Evolutionary conservation across 2,329 filamentous ascomycete genomes (phyloP).

Genomic region (Botrytis elliptica): DNA sequence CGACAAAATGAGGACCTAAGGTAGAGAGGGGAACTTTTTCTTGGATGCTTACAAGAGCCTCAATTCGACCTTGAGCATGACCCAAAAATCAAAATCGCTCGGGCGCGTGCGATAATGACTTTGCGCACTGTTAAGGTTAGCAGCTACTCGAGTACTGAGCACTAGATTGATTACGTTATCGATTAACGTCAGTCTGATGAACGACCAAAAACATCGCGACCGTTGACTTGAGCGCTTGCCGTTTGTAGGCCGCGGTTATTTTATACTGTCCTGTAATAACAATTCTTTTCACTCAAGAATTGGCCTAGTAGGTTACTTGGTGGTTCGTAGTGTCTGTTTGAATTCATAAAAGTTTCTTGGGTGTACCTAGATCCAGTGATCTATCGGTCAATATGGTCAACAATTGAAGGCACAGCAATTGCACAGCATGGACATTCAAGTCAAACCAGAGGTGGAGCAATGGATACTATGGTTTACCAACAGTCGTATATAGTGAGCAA

Average conservation of each 20-base stretch:
- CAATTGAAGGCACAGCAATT: not conserved
- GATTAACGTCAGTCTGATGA: not conserved
- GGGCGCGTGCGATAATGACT: slow-evolving; percentile 3
- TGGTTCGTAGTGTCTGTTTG: not conserved
- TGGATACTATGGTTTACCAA: not conserved
- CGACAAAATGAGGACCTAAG: not conserved
- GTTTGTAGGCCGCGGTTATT: slow-evolving; percentile 9
- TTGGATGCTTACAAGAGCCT: not conserved
- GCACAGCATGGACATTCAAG: not conserved
- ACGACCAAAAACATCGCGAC: not conserved
- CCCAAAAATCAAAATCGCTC: not conserved
- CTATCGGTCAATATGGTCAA: not conserved
- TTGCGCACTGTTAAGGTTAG: not conserved
- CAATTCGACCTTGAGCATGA: not conserved
- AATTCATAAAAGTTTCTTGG: not conserved
- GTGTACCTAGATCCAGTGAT: not conserved
- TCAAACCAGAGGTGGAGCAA: not conserved
- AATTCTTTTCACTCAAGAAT: not conserved
- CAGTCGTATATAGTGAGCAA: slow-evolving; percentile 12
- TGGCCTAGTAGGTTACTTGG: not conserved
- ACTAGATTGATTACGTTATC: slow-evolving; percentile 15
- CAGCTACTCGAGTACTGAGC: not conserved
- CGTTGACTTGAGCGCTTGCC: slow-evolving; percentile 11
- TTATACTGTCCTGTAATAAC: not conserved
- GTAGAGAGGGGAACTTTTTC: not conserved